Base-by-base conservation (phyloP, 1,139 yeast genomes). In the Cylindricascospora bacillispora region DNA sequence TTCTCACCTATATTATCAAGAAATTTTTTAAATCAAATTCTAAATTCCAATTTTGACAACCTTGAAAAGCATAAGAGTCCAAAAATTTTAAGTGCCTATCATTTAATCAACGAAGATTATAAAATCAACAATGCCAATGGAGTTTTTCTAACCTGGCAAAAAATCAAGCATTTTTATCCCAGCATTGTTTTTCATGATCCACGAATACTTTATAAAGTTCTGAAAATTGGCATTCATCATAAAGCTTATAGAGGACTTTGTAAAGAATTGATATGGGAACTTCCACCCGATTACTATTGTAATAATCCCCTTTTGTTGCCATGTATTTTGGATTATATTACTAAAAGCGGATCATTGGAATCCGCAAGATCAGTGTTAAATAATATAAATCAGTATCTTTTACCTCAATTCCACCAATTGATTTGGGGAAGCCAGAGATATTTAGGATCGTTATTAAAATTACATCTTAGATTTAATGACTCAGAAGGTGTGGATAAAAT, bases 401-500 rank as follows among this genome's bases (percentile, higher is more conserved):
- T 28, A 6, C 44, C 39, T 3, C 39, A 39, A 27, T 45, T 45
- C 46, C 57, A 49, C 25, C 38, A 39, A 20, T 25, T 50, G 4
- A 36, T 43, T 4, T 35, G 44, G 35, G 32, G 35, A 20, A 39
- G 42, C 14, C 42, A 36, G 28, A 38, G 42, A 25, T 39, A 41
- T 22, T 37, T 67, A 7, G 50, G 60, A 2, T 53, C 64, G 1
- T 39, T 68, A 22, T 40, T 68, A 12, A 40, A 56, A 16, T 46
- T 65, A 33, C 63, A 64, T 34, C 40, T 67, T 24, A 40, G 47
- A 9, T 51, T 61, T 24, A 55, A 59, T 4, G 66, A 66, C 25
- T 51, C 57, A 13, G 45, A 45, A 4, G 63, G 66, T 25, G 65
- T 62, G 1, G 59, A 63, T 29, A 56, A 54, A 29, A 55, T 65